phyloP scores from a whole-genome alignment of 805 yeast species.

The Starmerella cellae region DNA sequence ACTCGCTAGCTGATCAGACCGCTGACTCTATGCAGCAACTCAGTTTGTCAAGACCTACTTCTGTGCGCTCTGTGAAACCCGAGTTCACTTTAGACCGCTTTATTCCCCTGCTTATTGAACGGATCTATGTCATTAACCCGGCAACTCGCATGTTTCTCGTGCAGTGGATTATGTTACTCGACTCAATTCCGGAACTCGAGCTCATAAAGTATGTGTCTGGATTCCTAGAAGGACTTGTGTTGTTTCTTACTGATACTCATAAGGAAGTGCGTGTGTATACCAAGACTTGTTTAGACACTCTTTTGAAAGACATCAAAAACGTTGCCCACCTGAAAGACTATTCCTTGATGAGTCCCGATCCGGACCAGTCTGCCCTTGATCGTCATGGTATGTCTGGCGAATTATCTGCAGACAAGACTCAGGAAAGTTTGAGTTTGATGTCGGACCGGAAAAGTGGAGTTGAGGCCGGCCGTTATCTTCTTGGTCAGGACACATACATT shows the following conservation, averaged over 20 bases:
- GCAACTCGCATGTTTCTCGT: slow-evolving; percentile 82
- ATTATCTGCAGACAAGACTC: not conserved
- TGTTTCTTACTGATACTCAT: slow-evolving; percentile 68
- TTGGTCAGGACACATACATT: slow-evolving; percentile 70
- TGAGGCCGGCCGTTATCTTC: slow-evolving; percentile 32
- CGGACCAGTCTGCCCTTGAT: slow-evolving; percentile 7
- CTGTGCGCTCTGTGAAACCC: not conserved
- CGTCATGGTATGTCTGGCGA: not conserved
- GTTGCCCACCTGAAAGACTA: slow-evolving; percentile 50
- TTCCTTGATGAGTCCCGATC: slow-evolving; percentile 5
- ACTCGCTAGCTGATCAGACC: not conserved
- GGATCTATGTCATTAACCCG: slow-evolving; percentile 86
- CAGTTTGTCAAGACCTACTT: not conserved
- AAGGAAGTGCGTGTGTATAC: slow-evolving; percentile 81
- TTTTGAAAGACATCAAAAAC: slow-evolving; percentile 67
- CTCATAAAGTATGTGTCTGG: slow-evolving; percentile 77
- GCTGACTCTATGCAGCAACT: not conserved
- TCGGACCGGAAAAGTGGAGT: not conserved
- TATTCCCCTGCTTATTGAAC: slow-evolving; percentile 79
- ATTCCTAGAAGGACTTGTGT: slow-evolving; percentile 69
- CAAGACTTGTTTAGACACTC: slow-evolving; percentile 55
- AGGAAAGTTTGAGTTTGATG: too few species aligned
- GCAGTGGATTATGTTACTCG: slow-evolving; percentile 85
- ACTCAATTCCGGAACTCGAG: slow-evolving; percentile 85
- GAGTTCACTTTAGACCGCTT: slow-evolving; percentile 74